Base-by-base conservation (phyloP, 2,329 filamentous ascomycete genomes). In the Aspergillus fumigatus region DNA sequence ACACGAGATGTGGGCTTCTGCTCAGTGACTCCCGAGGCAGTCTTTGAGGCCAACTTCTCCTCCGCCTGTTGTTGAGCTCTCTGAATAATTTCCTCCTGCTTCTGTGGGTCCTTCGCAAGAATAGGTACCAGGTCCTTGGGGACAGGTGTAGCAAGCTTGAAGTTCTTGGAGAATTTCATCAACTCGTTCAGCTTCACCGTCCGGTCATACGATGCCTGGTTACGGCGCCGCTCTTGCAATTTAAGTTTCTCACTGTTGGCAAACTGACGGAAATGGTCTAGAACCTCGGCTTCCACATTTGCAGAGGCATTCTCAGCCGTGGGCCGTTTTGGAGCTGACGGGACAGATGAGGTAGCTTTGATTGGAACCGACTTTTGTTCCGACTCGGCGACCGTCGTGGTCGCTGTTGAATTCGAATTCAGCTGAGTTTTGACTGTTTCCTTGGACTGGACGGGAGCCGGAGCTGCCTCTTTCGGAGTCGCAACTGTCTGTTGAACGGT, bases 111-210 rank as follows among this genome's bases (percentile, higher is more conserved):
- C 72, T 97, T 99, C 57, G 94, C 93, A 59, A 99, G 88, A 63
- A 99, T 99, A 1, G 90, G 88, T 27, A 99, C 92, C 38, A 99
- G 77, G 73, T 99, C 94, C 52, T 84, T 87, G 1, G 94, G 94
- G 10, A 99, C 92, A 5, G 92, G 92, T 2, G 93, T 97, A 51
- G 89, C 88, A 19, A 99, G 83, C 77, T 97, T 97, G 81, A 99
- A 99, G 70, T 84, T 94, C 64, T 87, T 84, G 1, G 94, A 91
- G 73, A 99, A 99, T 69, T 93, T 96, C 80, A 94, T 95, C 56
- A 99, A 77, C 75, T 99, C 94, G 58, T 90, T 96, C 59, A 99
- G 75, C 74, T 96, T 97, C 62, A 94, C 86, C 63, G 92, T 91
- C 72, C 96, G 96, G 71, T 97, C 94, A 57, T 86, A 80, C 19